Evolutionary conservation across 139 green algal species (phyloP).

Genomic region (Haematococcus sp.): DNA sequence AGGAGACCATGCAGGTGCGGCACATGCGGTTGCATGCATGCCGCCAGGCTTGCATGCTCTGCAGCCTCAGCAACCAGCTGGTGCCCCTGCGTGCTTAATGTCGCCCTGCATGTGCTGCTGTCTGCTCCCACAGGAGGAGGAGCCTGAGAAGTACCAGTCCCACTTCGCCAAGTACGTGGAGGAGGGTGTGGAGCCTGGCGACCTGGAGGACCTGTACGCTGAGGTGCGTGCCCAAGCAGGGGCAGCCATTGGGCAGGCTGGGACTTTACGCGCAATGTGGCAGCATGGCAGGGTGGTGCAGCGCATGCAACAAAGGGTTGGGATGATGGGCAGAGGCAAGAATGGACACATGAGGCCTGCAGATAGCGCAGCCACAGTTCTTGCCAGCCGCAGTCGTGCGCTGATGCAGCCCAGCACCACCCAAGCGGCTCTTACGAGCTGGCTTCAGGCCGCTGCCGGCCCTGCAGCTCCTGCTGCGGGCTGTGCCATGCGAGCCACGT

Average conservation of each 20-base stretch:
- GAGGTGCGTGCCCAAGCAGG: constrained; percentile 7
- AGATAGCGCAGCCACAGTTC: no score
- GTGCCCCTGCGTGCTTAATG: no score
- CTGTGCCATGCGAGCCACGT: background rate
- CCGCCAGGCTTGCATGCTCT: no score
- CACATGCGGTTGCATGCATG: background rate
- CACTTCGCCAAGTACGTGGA: constrained; percentile 90
- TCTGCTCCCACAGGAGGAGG: constrained; percentile 76
- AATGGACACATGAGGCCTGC: no score
- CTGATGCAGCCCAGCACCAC: no score
- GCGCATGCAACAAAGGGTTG: no score
- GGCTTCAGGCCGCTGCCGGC: background rate
- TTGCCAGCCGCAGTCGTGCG: no score
- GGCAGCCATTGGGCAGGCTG: no score
- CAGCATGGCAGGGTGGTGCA: no score
- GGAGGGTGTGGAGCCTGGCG: constrained; percentile 79
- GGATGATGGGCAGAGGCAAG: no score
- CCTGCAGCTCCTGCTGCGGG: background rate
- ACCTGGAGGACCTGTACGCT: constrained; percentile 90
- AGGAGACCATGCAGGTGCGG: constrained; percentile 76
- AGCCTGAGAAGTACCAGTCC: constrained; percentile 92
- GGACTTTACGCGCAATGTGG: constrained; percentile 11
- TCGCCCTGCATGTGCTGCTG: constrained; percentile 9
- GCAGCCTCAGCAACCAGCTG: no score
- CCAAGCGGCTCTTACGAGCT: no score